Conservation (phyloP, 2,329 filamentous ascomycete species). For the Colletotrichum nymphaeae region DNA sequence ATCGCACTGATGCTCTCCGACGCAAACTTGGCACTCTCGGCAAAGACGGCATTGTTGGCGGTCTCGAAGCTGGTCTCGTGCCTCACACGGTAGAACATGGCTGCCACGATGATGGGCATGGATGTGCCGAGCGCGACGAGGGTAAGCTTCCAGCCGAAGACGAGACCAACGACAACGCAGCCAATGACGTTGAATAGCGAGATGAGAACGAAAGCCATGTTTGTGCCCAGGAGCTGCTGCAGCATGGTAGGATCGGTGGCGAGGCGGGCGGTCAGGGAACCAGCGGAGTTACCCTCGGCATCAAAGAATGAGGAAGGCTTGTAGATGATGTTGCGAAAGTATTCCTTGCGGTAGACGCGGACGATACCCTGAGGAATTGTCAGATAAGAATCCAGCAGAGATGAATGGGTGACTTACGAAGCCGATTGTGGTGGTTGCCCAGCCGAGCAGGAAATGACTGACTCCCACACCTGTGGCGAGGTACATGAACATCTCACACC, state of each 20-base stretch:
- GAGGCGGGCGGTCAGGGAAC: conserved; percentile 40
- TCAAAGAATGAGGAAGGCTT: conserved; percentile 46
- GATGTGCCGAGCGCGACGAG: conserved; percentile 44
- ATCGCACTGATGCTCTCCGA: conserved; percentile 35
- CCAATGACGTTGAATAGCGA: conserved; percentile 36
- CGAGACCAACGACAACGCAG: conserved; percentile 43
- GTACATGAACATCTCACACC: conserved; percentile 34
- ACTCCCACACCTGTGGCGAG: conserved; percentile 40
- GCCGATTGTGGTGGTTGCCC: conserved; percentile 42
- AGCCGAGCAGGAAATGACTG: conserved; percentile 40
- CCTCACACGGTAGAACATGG: conserved; percentile 34
- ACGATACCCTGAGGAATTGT: conserved; percentile 19
- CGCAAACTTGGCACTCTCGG: conserved; percentile 34
- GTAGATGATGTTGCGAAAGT: conserved; percentile 49
- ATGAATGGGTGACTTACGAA: conserved; percentile 44
- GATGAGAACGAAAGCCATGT: conserved; percentile 35
- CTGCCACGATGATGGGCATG: conserved; percentile 37
- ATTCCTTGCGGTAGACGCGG: conserved; percentile 36
- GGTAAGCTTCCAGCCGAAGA: conserved; percentile 54
- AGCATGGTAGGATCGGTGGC: conserved; percentile 38
- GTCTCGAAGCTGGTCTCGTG: conserved; percentile 33
- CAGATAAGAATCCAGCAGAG: neutral
- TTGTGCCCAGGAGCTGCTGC: conserved; percentile 36
- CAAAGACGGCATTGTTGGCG: conserved; percentile 27
- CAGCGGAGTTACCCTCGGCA: conserved; percentile 38